Base-by-base conservation (phyloP, 495 filamentous ascomycete genomes). In the Pseudotulostoma volvatum region DNA sequence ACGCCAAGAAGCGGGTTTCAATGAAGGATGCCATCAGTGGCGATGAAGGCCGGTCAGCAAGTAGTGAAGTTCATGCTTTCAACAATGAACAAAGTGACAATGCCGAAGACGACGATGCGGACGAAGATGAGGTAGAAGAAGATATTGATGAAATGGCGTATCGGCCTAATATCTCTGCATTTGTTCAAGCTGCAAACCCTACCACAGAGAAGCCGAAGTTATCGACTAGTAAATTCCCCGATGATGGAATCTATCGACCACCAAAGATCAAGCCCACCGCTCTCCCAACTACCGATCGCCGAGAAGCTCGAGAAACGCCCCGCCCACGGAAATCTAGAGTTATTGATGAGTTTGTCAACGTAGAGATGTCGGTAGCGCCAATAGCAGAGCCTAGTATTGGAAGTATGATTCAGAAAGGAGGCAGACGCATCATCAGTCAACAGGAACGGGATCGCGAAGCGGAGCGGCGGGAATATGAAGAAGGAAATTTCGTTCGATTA, bases 341-440 rank as follows among this genome's bases (percentile, higher is more conserved):
- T 9, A 69, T 94, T 18, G 87, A 94, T 54, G 83, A 90, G 51
- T 94, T 86, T 51, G 71, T 94, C 38, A 70, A 64, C 15, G 73
- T 78, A 9, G 87, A 93, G 54, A 65, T 93, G 45, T 85, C 82
- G 0, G 60, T 66, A 7, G 79, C 80, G 9, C 86, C 86, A 0
- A 57, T 82, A 36, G 79, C 83, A 3, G 67, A 84, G 53, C 83
- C 85, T 18, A 82, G 74, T 45, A 85, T 93, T 48, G 86, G 86
- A 42, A 83, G 77, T 36, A 88, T 77, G 5, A 87, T 93, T 41
- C 59, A 77, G 20, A 56, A 65, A 8, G 71, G 74, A 38, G 86
- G 87, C 15, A 70, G 85, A 39, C 74, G 74, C 41, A 69, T 69
- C 40, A 84, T 85, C 65, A 77, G 77, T 1, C 68, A 71, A 16